Conservation (phyloP, 2,329 filamentous ascomycete species). For the Colletotrichum lini region DNA sequence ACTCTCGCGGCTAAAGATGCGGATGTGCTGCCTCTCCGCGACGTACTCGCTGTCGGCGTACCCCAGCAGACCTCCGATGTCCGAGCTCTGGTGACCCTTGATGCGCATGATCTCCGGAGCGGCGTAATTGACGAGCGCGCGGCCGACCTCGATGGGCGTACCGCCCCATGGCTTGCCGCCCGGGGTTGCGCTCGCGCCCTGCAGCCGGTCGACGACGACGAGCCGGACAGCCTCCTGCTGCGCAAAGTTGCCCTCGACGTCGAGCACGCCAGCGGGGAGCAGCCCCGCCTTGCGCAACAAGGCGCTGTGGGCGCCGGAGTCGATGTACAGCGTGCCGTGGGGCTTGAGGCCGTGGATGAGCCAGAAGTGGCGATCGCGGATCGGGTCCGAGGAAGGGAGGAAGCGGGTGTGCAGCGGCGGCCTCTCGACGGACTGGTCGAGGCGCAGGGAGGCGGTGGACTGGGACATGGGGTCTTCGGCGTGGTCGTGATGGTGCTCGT, state of each 20-base stretch:
- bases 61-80: constrained; percentile 85
- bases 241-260: constrained; percentile 88
- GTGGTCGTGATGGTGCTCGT: constrained; percentile 46
- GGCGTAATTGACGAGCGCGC: constrained; percentile 95
- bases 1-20: constrained; percentile 74
- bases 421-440: constrained; percentile 52
- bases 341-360: constrained; percentile 91
- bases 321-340: constrained; percentile 93
- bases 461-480: constrained; percentile 54
- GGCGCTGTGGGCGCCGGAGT: constrained; percentile 87
- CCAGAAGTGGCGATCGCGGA: constrained; percentile 97
- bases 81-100: constrained; percentile 84
- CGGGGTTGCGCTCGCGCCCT: constrained; percentile 49
- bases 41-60: constrained; percentile 98
- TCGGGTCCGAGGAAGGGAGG: constrained; percentile 85
- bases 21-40: constrained; percentile 88
- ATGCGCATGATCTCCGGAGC: constrained; percentile 86
- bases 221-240: constrained; percentile 94
- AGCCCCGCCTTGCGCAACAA: constrained; percentile 88
- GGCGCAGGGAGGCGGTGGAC: constrained; percentile 59
- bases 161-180: constrained; percentile 66
- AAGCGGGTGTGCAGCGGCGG: constrained; percentile 92
- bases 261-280: constrained; percentile 90
- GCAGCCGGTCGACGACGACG: constrained; percentile 79
- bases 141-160: constrained; percentile 80